Evolutionary conservation across 495 filamentous ascomycete species (phyloP), one percentile per base, ranked within the genome.

Genomic region (Cercophora samala): DNA sequence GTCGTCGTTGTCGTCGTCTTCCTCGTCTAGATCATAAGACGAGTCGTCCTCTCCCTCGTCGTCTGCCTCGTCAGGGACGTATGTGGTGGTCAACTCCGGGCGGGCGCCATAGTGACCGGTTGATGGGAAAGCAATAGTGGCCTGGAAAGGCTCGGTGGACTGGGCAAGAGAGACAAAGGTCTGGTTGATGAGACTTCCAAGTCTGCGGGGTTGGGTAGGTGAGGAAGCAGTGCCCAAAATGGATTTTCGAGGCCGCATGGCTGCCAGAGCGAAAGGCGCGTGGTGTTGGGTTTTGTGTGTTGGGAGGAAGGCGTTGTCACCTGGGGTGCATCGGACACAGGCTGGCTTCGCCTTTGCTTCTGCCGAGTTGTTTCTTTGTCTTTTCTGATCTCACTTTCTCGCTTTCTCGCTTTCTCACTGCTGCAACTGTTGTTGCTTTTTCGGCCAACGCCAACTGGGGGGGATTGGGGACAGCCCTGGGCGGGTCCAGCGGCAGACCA

Each of bases 401-500:
- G 8, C 26, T 29, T 29, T 29, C 26, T 29, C 26, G 8, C 26
- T 5, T 29, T 29, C n/a, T 46, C 13, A 51, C 24, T 18, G 26
- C 58, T 23, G 24, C n/a, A 19, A 19, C 13, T 60, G 21, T 25
- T 29, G 58, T 60, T 60, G 8, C 58, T 60, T 60, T 60, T 60
- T 60, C 58, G 17, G 19, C 22, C 17, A 24, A 25, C 58, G 19
- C 22, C 17, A 24, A 25, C 58, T 25, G 17, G 22, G 17, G 29
- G 17, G 21, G 5, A n/a, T n/a, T 25, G 2, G 23, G 9, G 56
- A 58, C n/a, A 22, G 60, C 65, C 65, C 65, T 63, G 32, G 60
- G 65, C 66, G 61, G 66, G 66, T 60, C 62, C 66, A 60, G 56
- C 17, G 26, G 55, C 55, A 56, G 53, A 61, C 19, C 29, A 37